Evolutionary conservation across 495 filamentous ascomycete species (phyloP).

Genomic region (Daldinia decipiens): DNA sequence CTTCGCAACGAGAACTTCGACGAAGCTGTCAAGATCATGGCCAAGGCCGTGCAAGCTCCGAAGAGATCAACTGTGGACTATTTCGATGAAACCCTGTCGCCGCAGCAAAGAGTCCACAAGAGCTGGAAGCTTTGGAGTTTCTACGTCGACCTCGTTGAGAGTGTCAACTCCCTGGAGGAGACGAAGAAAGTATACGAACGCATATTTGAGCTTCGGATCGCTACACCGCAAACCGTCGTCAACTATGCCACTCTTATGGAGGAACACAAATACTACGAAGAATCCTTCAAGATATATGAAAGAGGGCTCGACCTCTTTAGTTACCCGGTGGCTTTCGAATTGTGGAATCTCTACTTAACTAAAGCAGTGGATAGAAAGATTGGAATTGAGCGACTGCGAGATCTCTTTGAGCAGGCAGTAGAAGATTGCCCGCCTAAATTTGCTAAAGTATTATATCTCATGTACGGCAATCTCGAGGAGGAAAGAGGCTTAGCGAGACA

Average conservation of each 20-base stretch:
- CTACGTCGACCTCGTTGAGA: slow-evolving; percentile 98
- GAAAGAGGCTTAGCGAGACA: slow-evolving; percentile 95
- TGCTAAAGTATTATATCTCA: slow-evolving; percentile 92
- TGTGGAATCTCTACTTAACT: slow-evolving; percentile 98
- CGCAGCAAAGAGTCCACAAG: slow-evolving; percentile 97
- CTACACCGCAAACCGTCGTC: slow-evolving; percentile 96
- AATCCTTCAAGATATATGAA: slow-evolving; percentile 98
- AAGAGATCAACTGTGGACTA: slow-evolving; percentile 97
- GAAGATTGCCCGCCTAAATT: slow-evolving; percentile 96
- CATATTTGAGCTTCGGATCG: slow-evolving; percentile 98
- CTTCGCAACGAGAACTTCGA: slow-evolving; percentile 96
- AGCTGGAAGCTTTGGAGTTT: slow-evolving; percentile 99
- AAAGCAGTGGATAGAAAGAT: slow-evolving; percentile 97
- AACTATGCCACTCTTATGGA: slow-evolving; percentile 98
- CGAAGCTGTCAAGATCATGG: slow-evolving; percentile 92
- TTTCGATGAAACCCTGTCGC: slow-evolving; percentile 93
- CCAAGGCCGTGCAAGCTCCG: slow-evolving; percentile 93
- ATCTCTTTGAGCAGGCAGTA: slow-evolving; percentile 97
- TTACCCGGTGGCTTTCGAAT: slow-evolving; percentile 96
- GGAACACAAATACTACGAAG: slow-evolving; percentile 95
- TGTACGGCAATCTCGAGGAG: slow-evolving; percentile 98
- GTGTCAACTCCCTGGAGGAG: slow-evolving; percentile 89
- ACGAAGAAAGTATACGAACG: slow-evolving; percentile 94
- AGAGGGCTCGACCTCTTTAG: slow-evolving; percentile 95
- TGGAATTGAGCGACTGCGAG: slow-evolving; percentile 90